phyloP scores from a whole-genome alignment of 1,284 basidiomycete genomes.

The Cutaneotrichosporon spelunceum region DNA sequence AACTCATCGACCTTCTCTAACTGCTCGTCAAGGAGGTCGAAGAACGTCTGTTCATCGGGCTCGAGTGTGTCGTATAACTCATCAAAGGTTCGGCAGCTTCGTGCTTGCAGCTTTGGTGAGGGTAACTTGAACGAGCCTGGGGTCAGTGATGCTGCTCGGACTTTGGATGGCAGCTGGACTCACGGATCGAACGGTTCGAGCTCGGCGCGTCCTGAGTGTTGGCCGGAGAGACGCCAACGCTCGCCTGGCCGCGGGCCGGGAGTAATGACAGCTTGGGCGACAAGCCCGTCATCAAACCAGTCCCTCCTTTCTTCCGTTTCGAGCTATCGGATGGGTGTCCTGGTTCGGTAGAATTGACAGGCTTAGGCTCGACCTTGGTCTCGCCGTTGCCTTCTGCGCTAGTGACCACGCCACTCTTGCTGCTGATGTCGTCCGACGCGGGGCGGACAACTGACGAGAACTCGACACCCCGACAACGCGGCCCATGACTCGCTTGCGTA shows the following conservation, averaged over 20 bases:
- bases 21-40: constrained; percentile 68
- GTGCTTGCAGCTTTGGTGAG: constrained; percentile 31
- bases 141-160: not conserved
- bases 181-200: constrained; percentile 14
- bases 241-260: constrained; percentile 9
- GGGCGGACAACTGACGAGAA: constrained; percentile 14
- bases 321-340: not conserved
- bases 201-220: constrained; percentile 17
- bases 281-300: not conserved
- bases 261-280: constrained; percentile 14
- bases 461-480: constrained; percentile 11
- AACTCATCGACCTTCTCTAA: constrained; percentile 80
- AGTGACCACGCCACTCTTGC: not conserved
- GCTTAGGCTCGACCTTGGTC: not conserved
- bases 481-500: not conserved
- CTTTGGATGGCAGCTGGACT: not conserved
- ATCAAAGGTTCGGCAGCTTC: constrained; percentile 32
- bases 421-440: constrained; percentile 2
- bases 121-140: constrained; percentile 39
- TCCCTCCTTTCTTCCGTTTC: not conserved
- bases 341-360: too few relatives aligned
- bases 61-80: constrained; percentile 44
- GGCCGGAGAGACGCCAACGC: constrained; percentile 12
- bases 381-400: constrained; percentile 3
- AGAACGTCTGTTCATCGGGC: constrained; percentile 66